Base-by-base conservation (phyloP, 306 rosid genomes). In the Corylus americana region DNA sequence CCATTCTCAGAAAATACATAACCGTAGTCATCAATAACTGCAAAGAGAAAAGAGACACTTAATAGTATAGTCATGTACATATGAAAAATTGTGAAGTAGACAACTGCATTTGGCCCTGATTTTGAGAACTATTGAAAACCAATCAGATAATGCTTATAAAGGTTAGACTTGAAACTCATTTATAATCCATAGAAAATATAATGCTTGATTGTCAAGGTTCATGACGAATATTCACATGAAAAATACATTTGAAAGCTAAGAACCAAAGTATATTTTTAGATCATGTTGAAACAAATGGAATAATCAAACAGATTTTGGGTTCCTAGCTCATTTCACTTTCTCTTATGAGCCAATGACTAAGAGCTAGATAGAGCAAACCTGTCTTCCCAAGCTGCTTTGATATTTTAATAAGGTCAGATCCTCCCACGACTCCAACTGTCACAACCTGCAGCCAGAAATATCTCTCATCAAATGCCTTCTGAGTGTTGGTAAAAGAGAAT, bases 1-100 rank as follows among this genome's bases (percentile, higher is more conserved):
- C 98, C 97, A 69, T 94, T 94, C 84, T 94, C 97, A 80, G 97
- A 89, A 87, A 94, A 92, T 55, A 92, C 98, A 83, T 79, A 94
- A 86, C 92, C 98, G 64, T 92, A 86, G 83, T 94, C 98, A 83
- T 50, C 71, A 71, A 75, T 82, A 84, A 94, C 98, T 95, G 91
- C 92, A 83, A 22, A 76, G 39, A 84, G 22, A 22, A 22, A 22
- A 22, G 22, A 22, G 22, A 22, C 22, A 22, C 22, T 22, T 22
- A 22, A 22, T 27, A 29, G 45, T 1, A 31, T 3, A 11, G 37
- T 12, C 69, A 62, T 39, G 10, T 62, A 62, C 29, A 8, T 39
- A 64, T 9, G 17, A 67, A 67, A 39, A 5, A 0, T 8, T 22
- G 29, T 18, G 13, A 18, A 67, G 50, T 2, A 37, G 49, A 67